Evolutionary conservation across 805 yeast genomes (phyloP).

Genomic region (Tetrapisispora arboricola): DNA sequence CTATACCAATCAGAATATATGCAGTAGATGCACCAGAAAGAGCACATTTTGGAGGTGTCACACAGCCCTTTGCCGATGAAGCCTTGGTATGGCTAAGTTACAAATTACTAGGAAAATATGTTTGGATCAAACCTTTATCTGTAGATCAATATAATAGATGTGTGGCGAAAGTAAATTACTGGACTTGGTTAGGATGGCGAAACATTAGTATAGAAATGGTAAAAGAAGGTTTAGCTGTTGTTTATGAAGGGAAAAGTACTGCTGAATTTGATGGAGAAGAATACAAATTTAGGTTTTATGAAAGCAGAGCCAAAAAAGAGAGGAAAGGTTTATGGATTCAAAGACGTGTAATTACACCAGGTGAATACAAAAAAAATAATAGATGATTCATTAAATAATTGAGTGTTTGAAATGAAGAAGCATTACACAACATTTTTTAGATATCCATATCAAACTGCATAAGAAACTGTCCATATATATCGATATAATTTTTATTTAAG

Average conservation of each 20-base stretch:
- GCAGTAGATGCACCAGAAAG: constrained; percentile 97
- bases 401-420: too few relatives aligned
- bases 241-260: constrained; percentile 71
- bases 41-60: constrained; percentile 86
- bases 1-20: constrained; percentile 72
- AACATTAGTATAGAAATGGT: constrained; percentile 89
- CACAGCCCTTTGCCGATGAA: constrained; percentile 81
- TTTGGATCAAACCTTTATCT: constrained; percentile 67
- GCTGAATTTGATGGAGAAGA: constrained; percentile 84
- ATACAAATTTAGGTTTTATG: constrained; percentile 45
- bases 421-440: neutral
- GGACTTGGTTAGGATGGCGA: constrained; percentile 43
- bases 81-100: constrained; percentile 67
- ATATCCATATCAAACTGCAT: constrained; percentile 1
- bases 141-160: constrained; percentile 85
- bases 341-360: constrained; percentile 55
- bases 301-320: constrained; percentile 45
- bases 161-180: constrained; percentile 63
- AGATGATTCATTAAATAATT: neutral
- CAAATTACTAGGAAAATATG: constrained; percentile 54
- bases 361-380: constrained; percentile 52
- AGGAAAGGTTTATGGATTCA: constrained; percentile 64
- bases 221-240: constrained; percentile 69
- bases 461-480: too few relatives aligned
- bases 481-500: too few relatives aligned